phyloP scores from a whole-genome alignment of 352 stramenopile species.

The Phytophthora melonis region DNA sequence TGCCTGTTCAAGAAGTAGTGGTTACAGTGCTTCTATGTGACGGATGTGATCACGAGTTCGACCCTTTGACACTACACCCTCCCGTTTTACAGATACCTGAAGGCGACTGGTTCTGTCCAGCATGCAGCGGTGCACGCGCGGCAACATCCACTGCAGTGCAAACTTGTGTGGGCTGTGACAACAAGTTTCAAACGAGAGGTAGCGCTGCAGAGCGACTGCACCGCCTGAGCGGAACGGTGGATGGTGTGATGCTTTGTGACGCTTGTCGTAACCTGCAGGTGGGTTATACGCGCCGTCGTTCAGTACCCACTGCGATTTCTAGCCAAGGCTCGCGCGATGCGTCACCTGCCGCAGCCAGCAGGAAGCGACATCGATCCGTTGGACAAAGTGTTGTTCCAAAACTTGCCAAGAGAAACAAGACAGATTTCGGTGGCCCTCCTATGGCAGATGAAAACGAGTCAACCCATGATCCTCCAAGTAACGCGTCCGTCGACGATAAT shows the following conservation, averaged over 20 bases:
- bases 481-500: conserved; percentile 26
- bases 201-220: conserved; percentile 27
- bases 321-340: background rate
- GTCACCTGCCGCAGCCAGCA: conserved; percentile 1
- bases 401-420: conserved; percentile 33
- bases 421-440: conserved; percentile 4
- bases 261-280: conserved; percentile 46
- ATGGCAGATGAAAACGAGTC: conserved; percentile 14
- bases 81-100: conserved; percentile 56
- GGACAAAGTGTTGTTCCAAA: conserved; percentile 14
- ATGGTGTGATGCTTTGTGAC: conserved; percentile 45
- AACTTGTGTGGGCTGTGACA: conserved; percentile 47
- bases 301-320: conserved; percentile 6
- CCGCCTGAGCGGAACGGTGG: conserved; percentile 27
- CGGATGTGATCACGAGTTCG: conserved; percentile 74
- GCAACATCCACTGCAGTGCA: conserved; percentile 11
- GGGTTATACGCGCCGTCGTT: conserved; percentile 34
- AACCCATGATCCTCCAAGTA: conserved; percentile 8
- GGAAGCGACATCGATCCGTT: conserved; percentile 32
- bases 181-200: conserved; percentile 28
- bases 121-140: conserved; percentile 32
- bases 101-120: conserved; percentile 60
- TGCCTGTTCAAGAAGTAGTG: conserved; percentile 20
- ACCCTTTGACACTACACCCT: conserved; percentile 55
- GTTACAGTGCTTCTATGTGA: conserved; percentile 75